Base-by-base conservation (phyloP, 805 yeast genomes). In the Suhomyces sp. region DNA sequence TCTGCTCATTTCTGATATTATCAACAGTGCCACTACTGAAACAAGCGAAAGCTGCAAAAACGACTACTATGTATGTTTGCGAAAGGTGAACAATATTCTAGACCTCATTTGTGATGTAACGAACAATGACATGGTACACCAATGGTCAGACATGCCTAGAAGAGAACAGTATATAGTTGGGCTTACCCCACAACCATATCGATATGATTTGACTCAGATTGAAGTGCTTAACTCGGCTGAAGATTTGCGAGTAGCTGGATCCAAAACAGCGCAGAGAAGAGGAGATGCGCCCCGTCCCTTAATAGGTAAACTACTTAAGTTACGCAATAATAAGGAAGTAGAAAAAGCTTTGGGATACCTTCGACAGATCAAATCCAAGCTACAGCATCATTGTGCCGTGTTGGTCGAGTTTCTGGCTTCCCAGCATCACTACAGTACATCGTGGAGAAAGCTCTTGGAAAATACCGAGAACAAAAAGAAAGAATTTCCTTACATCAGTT, bases 391-490 rank as follows among this genome's bases (percentile, higher is more conserved):
- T 12, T 38, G 42, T 19, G 42, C 24, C 22, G 42, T 19, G n/a
- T 19, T 38, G 24, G 42, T 38, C 6, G 22, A 19, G 42, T 38
- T 38, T 19, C 42, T 38, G 42, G n/a, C 24, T 17, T n/a, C 42
- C 42, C 42, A 38, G 23, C 24, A 38, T 5, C 4, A 22, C 41
- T 54, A 44, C 47, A 47, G 55, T 22, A n/a, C 22, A 15, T 15
- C 40, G 15, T 54, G 57, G 57, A 12, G 35, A n/a, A 36, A 49
- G 9, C 19, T 42, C 6, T 42, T 54, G 53, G 41, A 42, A 40
- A 19, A 31, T 8, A 19, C 12, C 13, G 38, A 22, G 17, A 19
- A 19, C 33, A 17, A 27, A 17, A 38, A 19, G 4, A 40, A 8
- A 36, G 40, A 42, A 17, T 4, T 42, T 13, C 23, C 48, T n/a